Conservation (phyloP, 352 stramenopile genomes). For the Phytophthora fragariaefolia region DNA sequence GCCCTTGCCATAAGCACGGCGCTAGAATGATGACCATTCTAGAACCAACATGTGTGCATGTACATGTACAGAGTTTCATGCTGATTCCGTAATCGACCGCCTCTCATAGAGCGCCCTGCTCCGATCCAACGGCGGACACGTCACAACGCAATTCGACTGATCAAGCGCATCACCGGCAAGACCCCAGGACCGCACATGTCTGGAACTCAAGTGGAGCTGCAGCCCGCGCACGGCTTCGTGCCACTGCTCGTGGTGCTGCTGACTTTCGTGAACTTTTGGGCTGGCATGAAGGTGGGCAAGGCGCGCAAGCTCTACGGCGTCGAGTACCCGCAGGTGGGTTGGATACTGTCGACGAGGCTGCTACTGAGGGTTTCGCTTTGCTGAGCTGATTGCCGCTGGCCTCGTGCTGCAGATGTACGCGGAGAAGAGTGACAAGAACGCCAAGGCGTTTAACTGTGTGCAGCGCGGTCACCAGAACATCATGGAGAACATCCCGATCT, state of each 20-base stretch:
- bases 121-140: background rate
- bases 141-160: background rate
- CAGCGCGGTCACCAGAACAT: slow-evolving; percentile 94
- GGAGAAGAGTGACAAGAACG: slow-evolving; percentile 89
- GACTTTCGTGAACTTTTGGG: slow-evolving; percentile 63
- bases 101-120: background rate
- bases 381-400: background rate
- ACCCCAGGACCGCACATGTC: slow-evolving; percentile 4
- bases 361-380: background rate
- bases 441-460: slow-evolving; percentile 91
- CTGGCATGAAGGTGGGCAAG: slow-evolving; percentile 51
- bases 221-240: slow-evolving; percentile 57
- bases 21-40: background rate
- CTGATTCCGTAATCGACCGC: slow-evolving; percentile 5
- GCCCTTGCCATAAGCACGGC: background rate
- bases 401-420: slow-evolving; percentile 79
- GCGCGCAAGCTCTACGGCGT: slow-evolving; percentile 77
- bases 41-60: too few species aligned
- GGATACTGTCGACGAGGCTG: background rate
- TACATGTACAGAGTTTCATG: background rate
- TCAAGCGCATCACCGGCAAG: slow-evolving; percentile 12
- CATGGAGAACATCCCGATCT: slow-evolving; percentile 87
- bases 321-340: slow-evolving; percentile 60
- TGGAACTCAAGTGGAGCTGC: slow-evolving; percentile 38
- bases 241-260: slow-evolving; percentile 56